A percentile compares a stretch with the other conserved stretches of the same genome.
These are phyloP conservation scores for Davidsoniella neocaledoniae DNA, from an alignment of 2,329 filamentous ascomycete genomes.

Conservation along the genomic window DNA sequence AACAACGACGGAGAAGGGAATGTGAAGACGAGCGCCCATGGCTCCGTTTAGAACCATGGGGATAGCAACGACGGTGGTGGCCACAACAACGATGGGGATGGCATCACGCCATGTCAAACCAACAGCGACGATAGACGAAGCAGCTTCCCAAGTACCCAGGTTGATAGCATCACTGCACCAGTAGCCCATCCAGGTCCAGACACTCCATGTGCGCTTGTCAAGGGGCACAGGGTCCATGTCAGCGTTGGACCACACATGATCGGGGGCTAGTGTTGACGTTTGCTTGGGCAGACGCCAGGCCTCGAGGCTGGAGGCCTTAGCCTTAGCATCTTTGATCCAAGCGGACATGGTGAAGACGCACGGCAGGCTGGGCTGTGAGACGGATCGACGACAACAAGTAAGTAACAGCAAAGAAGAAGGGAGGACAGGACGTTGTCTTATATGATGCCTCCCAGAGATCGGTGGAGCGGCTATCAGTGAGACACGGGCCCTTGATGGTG, in stretches of 20 bases:
- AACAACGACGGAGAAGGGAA: constrained; percentile 25
- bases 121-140: constrained; percentile 24
- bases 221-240: constrained; percentile 20
- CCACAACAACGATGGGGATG: constrained; percentile 28
- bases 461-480: too few relatives aligned
- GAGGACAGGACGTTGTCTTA: background rate
- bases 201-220: constrained; percentile 27
- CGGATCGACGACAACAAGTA: background rate
- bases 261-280: constrained; percentile 9
- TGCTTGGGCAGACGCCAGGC: constrained; percentile 11
- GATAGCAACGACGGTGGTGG: constrained; percentile 25
- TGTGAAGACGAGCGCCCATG: constrained; percentile 27
- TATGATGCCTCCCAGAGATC: background rate
- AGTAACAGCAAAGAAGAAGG: background rate
- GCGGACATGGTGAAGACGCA: background rate
- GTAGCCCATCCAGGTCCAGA: constrained; percentile 28
- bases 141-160: constrained; percentile 11
- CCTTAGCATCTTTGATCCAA: constrained; percentile 9
- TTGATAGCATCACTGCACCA: constrained; percentile 26
- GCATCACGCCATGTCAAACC: constrained; percentile 28
- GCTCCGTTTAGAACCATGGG: constrained; percentile 26
- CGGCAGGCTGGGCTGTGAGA: too few relatives aligned
- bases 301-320: constrained; percentile 7
- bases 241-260: constrained; percentile 23
- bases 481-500: too few relatives aligned